phyloP scores from a whole-genome alignment of 306 rosid genomes.

The Elaeagnus macrophylla region DNA sequence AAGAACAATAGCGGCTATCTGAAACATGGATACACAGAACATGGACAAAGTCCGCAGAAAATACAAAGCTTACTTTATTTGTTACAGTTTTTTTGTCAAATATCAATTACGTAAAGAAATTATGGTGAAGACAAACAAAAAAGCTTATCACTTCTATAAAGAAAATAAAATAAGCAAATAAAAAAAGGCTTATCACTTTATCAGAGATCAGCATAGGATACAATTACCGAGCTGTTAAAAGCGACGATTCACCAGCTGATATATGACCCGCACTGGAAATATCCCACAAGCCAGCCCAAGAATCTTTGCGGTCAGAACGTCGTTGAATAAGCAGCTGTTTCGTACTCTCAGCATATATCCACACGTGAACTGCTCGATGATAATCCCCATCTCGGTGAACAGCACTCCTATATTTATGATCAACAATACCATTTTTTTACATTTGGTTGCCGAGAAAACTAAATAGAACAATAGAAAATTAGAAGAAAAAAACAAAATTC shows the following conservation, averaged over 20 bases:
- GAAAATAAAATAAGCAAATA: too few relatives aligned
- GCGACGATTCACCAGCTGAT: slow-evolving; percentile 72
- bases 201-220: slow-evolving; percentile 8
- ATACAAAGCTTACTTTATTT: too few relatives aligned
- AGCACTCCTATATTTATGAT: slow-evolving; percentile 31
- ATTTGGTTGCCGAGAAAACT: neutral
- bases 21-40: too few relatives aligned
- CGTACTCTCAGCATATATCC: slow-evolving; percentile 78
- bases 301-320: slow-evolving; percentile 77
- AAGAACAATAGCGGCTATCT: too few relatives aligned
- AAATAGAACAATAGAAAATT: neutral
- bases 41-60: too few relatives aligned
- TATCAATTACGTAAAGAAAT: too few relatives aligned
- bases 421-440: neutral
- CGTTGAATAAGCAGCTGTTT: slow-evolving; percentile 72
- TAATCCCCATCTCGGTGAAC: slow-evolving; percentile 94
- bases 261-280: slow-evolving; percentile 94
- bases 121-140: too few relatives aligned
- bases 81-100: too few relatives aligned
- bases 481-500: neutral
- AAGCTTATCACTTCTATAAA: too few relatives aligned
- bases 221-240: slow-evolving; percentile 60
- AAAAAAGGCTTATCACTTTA: too few relatives aligned
- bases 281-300: slow-evolving; percentile 85
- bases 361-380: slow-evolving; percentile 88